Evolutionary conservation across 2,329 filamentous ascomycete species (phyloP).

Genomic region (Fusarium sacchari): DNA sequence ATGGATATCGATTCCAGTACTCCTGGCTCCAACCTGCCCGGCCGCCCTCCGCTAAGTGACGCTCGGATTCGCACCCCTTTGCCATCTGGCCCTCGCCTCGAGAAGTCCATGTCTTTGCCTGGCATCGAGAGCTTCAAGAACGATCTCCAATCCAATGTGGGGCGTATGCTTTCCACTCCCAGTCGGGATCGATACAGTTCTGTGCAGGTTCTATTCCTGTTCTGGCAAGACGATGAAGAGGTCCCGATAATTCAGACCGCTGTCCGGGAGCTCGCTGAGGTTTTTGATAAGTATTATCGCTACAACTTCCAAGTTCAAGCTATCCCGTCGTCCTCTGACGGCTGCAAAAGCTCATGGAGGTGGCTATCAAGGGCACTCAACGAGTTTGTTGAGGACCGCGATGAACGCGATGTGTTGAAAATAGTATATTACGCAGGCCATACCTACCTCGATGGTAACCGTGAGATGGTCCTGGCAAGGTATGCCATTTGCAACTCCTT

Average conservation of each 20-base stretch:
- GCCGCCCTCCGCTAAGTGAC: conserved; percentile 56
- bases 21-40: conserved; percentile 48
- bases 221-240: conserved; percentile 66
- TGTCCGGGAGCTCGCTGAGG: conserved; percentile 59
- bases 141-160: conserved; percentile 62
- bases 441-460: conserved; percentile 63
- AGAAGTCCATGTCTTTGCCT: conserved; percentile 60
- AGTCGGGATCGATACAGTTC: conserved; percentile 63
- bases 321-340: conserved; percentile 61
- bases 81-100: conserved; percentile 65
- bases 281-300: conserved; percentile 63
- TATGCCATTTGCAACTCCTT: conserved; percentile 38
- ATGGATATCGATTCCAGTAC: conserved; percentile 63
- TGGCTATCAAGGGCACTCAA: conserved; percentile 64
- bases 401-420: conserved; percentile 66
- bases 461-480: conserved; percentile 69
- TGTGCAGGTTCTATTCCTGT: conserved; percentile 64
- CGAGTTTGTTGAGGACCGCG: conserved; percentile 63
- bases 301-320: conserved; percentile 59
- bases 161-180: conserved; percentile 60
- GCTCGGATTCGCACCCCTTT: conserved; percentile 65
- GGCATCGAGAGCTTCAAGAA: conserved; percentile 62
- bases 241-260: conserved; percentile 51
- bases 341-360: conserved; percentile 60
- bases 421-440: conserved; percentile 68